These are phyloP conservation scores for Penicillium ochrochloron DNA, from an alignment of 495 filamentous ascomycete genomes.

Conservation along the genomic window DNA sequence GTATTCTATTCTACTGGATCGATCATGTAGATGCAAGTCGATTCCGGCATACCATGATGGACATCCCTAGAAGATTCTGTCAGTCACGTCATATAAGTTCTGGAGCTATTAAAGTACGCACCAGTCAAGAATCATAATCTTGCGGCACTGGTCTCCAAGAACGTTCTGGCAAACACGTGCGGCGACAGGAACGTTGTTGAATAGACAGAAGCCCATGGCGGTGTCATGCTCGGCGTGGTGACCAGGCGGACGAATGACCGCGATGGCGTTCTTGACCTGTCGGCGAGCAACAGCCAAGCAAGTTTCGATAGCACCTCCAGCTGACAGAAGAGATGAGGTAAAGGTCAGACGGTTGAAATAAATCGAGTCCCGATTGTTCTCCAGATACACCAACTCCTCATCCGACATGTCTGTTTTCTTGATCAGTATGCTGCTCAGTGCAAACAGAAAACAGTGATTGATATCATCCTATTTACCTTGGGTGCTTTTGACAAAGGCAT, in stretches of 20 bases:
- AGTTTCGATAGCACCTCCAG: conserved; percentile 95
- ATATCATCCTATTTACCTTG: conserved; percentile 36
- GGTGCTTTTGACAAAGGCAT: conserved; percentile 71
- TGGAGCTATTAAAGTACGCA: conserved; percentile 53
- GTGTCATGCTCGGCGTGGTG: conserved; percentile 88
- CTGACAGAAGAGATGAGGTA: conserved; percentile 77
- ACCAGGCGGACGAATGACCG: conserved; percentile 90
- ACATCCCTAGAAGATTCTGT: conserved; percentile 54
- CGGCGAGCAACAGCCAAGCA: conserved; percentile 81
- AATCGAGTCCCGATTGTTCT: conserved; percentile 76
- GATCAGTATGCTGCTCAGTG: conserved; percentile 19
- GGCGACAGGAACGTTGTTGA: conserved; percentile 95
- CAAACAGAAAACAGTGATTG: background rate
- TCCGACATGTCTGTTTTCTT: conserved; percentile 50
- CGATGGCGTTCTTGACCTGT: conserved; percentile 88
- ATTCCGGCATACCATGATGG: conserved; percentile 57
- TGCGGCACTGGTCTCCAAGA: conserved; percentile 77
- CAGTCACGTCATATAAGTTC: conserved; percentile 22
- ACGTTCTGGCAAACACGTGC: conserved; percentile 78
- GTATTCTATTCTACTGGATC: conserved; percentile 14
- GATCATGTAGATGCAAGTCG: too few species aligned
- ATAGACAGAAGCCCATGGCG: conserved; percentile 93
- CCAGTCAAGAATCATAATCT: conserved; percentile 94
- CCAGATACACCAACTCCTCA: conserved; percentile 66
- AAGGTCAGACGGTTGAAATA: conserved; percentile 87